A percentile compares a stretch with the other conserved stretches of the same genome.
phyloP scores from a whole-genome alignment of 2,329 filamentous ascomycete species.

The Alternaria sp. region DNA sequence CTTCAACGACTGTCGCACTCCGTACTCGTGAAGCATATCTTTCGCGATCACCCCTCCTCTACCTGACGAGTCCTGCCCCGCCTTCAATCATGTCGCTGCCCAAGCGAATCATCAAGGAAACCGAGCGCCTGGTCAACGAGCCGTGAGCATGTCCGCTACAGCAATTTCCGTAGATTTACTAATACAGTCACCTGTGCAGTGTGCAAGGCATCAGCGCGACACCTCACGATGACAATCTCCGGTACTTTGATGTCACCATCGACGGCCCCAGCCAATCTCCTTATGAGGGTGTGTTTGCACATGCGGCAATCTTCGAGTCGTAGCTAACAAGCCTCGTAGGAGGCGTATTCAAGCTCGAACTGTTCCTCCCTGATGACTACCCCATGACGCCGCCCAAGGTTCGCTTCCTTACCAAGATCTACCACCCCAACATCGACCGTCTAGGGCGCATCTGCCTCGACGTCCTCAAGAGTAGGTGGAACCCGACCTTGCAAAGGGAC shows the following conservation, averaged over 20 bases:
- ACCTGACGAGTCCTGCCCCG: slow-evolving; percentile 5
- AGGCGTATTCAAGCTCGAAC: slow-evolving; percentile 93
- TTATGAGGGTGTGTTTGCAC: slow-evolving; percentile 78
- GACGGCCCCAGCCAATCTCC: slow-evolving; percentile 90
- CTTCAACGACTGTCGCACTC: background rate
- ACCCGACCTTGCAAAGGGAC: background rate
- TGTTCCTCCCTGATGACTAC: slow-evolving; percentile 98
- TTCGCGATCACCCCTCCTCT: background rate
- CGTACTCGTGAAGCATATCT: background rate
- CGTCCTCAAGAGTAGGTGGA: slow-evolving; percentile 82
- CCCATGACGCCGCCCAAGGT: slow-evolving; percentile 99
- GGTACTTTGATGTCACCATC: slow-evolving; percentile 98
- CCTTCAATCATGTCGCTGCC: slow-evolving; percentile 68
- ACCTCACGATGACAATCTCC: slow-evolving; percentile 94
- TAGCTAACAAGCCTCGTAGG: slow-evolving; percentile 51
- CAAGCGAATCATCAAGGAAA: slow-evolving; percentile 98
- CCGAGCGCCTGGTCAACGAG: slow-evolving; percentile 93
- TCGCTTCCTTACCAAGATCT: slow-evolving; percentile 97
- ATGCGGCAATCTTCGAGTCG: background rate
- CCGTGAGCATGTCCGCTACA: slow-evolving; percentile 67
- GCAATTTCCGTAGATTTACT: background rate
- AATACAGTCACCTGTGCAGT: slow-evolving; percentile 54
- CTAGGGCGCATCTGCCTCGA: slow-evolving; percentile 96
- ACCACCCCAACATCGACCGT: slow-evolving; percentile 98
- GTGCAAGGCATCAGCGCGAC: slow-evolving; percentile 95